These are phyloP conservation scores for Lepraria neglecta DNA, from an alignment of 495 filamentous ascomycete species.

Conservation along the genomic window DNA sequence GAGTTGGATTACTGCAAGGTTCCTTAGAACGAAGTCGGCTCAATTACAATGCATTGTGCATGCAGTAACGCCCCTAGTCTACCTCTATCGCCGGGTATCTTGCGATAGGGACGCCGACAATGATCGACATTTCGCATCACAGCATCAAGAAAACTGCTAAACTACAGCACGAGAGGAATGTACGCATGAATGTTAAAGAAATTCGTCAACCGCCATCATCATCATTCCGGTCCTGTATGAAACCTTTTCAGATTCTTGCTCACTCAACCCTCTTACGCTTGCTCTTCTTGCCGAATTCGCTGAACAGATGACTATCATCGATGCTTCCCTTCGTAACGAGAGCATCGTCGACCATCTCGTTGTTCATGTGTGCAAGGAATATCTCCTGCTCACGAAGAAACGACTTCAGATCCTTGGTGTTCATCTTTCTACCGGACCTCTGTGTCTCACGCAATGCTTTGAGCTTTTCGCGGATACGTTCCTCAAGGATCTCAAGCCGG, in stretches of 20 bases:
- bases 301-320: slow-evolving; percentile 39
- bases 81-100: slow-evolving; percentile 5
- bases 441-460: slow-evolving; percentile 41
- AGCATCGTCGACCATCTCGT: slow-evolving; percentile 51
- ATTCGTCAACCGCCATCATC: slow-evolving; percentile 3
- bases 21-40: background rate
- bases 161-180: background rate
- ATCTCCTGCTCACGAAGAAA: slow-evolving; percentile 48
- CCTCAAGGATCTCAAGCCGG: slow-evolving; percentile 63
- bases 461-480: slow-evolving; percentile 45
- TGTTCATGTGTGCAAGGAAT: slow-evolving; percentile 52
- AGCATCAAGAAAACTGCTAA: background rate
- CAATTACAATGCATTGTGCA: background rate
- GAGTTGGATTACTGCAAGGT: background rate
- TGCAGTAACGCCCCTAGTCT: background rate
- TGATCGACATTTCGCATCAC: background rate
- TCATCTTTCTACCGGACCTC: slow-evolving; percentile 37
- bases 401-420: slow-evolving; percentile 39
- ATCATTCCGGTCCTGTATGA: background rate
- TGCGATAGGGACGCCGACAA: background rate
- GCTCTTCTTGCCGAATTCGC: background rate
- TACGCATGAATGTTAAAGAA: background rate
- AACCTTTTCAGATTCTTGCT: background rate
- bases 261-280: slow-evolving; percentile 22
- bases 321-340: slow-evolving; percentile 45